Evolutionary conservation across 106 monocot species (phyloP), one percentile per base, ranked within the genome.

Genomic region (Chionographis japonica): DNA sequence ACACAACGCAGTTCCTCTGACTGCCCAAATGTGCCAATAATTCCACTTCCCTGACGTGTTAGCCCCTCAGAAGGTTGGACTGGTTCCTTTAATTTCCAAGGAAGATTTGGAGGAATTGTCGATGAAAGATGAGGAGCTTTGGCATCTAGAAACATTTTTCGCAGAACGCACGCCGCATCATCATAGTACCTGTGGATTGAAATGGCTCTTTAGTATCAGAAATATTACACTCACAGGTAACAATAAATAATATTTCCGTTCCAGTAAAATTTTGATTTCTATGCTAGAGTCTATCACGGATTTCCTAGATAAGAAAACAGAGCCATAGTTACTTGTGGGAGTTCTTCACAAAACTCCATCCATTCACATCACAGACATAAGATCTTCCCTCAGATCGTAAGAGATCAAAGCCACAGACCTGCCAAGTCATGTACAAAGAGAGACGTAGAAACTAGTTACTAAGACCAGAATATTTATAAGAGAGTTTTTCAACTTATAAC

Each of bases 321-420:
- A 18, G 51, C 55, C 37, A 69, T 14, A 57, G 67, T 80, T 92
- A 98, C 97, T 98, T 98, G 77, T 98, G 67, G n/a, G 97, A 98
- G 52, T 98, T 98, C 80, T 98, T 98, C 53, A 98, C 97, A 81
- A 98, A 98, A 79, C 97, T 98, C 97, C 97, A 98, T 39, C 97
- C 97, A 81, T 98, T 98, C 18, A 98, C 97, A 79, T 98, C 97
- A 87, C 97, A 98, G 14, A 98, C 97, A 87, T 98, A 98, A 38
- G 97, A 92, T 77, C 92, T 86, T 73, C 97, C 81, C 19, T 98
- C 97, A 72, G 87, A 87, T 50, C 97, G 69, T 79, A 98, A 77
- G 53, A 98, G 85, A 77, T 98, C 97, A 81, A 98, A 98, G 50
- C 97, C 97, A 79, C 97, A 98, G 11, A 98, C 97, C 97, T 98